A percentile compares a stretch with the other conserved stretches of the same genome.
phyloP scores from a whole-genome alignment of 495 filamentous ascomycete species.

The Aspergillus conjunctus region DNA sequence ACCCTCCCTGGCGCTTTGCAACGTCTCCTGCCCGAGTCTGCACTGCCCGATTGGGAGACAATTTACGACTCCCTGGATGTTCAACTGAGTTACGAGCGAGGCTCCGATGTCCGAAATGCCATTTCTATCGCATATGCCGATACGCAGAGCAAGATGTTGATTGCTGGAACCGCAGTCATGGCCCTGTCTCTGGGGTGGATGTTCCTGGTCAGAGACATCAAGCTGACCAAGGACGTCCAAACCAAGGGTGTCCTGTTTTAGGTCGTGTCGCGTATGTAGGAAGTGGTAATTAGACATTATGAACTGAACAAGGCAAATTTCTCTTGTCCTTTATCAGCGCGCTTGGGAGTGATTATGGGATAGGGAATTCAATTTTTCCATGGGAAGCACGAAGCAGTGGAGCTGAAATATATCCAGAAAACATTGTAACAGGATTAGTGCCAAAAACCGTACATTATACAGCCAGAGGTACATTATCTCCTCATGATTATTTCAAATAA shows the following conservation, averaged over 20 bases:
- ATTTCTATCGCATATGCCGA: conserved; percentile 60
- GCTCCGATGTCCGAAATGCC: conserved; percentile 52
- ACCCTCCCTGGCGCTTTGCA: conserved; percentile 57
- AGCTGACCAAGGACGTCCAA: conserved; percentile 55
- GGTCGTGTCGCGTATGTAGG: background rate
- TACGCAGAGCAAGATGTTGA: conserved; percentile 57
- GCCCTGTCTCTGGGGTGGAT: conserved; percentile 49
- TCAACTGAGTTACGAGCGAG: conserved; percentile 56
- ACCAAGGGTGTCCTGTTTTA: conserved; percentile 32
- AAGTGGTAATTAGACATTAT: too few species aligned
- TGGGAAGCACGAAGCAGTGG: too few species aligned
- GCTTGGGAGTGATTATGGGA: too few species aligned
- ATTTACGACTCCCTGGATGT: conserved; percentile 57
- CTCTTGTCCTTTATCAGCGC: too few species aligned
- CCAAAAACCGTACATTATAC: too few species aligned
- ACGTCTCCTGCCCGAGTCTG: conserved; percentile 56
- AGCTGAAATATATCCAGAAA: too few species aligned
- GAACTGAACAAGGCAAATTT: too few species aligned
- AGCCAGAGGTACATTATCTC: too few species aligned
- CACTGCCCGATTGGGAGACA: conserved; percentile 34
- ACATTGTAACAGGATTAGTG: too few species aligned
- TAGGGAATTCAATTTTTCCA: too few species aligned
- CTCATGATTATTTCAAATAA: too few species aligned
- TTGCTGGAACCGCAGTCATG: conserved; percentile 50
- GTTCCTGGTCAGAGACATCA: conserved; percentile 56